Conservation (phyloP, 2,329 filamentous ascomycete species). For the Cryphonectria japonica region DNA sequence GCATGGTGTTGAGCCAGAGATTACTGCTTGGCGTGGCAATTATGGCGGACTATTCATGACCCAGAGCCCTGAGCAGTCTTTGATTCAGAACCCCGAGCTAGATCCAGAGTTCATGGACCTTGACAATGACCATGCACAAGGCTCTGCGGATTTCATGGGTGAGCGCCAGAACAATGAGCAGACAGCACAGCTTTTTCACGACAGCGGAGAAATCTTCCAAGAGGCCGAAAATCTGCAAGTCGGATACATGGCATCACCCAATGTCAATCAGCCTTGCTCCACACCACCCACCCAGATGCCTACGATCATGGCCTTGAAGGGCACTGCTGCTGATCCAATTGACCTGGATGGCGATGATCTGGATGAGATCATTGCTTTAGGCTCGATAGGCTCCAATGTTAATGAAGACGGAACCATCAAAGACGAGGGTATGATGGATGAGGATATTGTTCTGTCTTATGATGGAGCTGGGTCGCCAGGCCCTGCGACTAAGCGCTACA, state of each 20-base stretch:
- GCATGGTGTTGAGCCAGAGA: neutral
- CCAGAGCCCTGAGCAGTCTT: neutral
- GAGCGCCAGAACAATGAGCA: neutral
- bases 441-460: neutral
- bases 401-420: neutral
- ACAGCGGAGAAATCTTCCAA: neutral
- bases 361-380: neutral
- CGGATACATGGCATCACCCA: neutral
- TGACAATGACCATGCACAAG: neutral
- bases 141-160: too few relatives aligned
- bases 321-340: neutral
- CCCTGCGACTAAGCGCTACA: neutral
- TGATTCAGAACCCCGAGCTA: neutral
- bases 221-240: neutral
- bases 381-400: neutral
- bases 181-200: neutral
- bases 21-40: neutral
- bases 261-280: neutral
- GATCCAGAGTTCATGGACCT: neutral
- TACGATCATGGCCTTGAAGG: neutral
- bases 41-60: constrained; percentile 4
- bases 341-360: neutral
- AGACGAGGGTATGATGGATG: neutral
- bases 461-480: neutral
- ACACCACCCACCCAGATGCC: neutral